Evolutionary conservation across 371 early-diverging fungal species (phyloP).

Genomic region (Lichtheimia ramosa): DNA sequence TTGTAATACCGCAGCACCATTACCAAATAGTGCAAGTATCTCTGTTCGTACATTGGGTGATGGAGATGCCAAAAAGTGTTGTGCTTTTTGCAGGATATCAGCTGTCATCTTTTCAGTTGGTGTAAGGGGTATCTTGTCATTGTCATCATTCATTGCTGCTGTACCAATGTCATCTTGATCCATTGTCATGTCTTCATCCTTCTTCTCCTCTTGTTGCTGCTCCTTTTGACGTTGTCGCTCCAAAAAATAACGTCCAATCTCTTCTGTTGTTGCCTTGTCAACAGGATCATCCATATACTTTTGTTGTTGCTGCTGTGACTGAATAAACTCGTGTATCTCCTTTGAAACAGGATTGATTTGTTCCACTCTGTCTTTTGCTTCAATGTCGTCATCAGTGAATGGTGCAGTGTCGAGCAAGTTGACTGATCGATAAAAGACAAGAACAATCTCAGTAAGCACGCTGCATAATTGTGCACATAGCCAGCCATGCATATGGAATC

Average conservation of each 20-base stretch:
- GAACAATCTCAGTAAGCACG: conserved; percentile 44
- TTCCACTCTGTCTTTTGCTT: not conserved
- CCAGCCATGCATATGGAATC: conserved; percentile 32
- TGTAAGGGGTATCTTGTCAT: conserved; percentile 20
- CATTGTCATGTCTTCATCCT: conserved; percentile 11
- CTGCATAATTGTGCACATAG: conserved; percentile 39
- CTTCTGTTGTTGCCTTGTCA: conserved; percentile 31
- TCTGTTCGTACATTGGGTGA: conserved; percentile 51
- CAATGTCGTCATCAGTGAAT: not conserved
- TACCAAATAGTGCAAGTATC: conserved; percentile 39
- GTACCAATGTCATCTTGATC: conserved; percentile 1
- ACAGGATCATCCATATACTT: conserved; percentile 3
- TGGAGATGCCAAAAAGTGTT: conserved; percentile 53
- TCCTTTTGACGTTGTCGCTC: conserved; percentile 32
- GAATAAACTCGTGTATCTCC: conserved; percentile 28
- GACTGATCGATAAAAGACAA: conserved; percentile 12
- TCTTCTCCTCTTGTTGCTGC: conserved; percentile 13
- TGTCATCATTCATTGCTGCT: conserved; percentile 1
- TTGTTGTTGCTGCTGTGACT: not conserved
- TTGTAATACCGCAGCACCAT: conserved; percentile 35
- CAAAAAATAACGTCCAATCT: conserved; percentile 47
- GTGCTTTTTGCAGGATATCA: conserved; percentile 43
- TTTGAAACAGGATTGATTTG: conserved; percentile 13
- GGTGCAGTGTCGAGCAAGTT: not conserved
- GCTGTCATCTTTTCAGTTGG: conserved; percentile 35